Conservation (phyloP, 2,329 filamentous ascomycete species). For the Furcasterigmium sp. region DNA sequence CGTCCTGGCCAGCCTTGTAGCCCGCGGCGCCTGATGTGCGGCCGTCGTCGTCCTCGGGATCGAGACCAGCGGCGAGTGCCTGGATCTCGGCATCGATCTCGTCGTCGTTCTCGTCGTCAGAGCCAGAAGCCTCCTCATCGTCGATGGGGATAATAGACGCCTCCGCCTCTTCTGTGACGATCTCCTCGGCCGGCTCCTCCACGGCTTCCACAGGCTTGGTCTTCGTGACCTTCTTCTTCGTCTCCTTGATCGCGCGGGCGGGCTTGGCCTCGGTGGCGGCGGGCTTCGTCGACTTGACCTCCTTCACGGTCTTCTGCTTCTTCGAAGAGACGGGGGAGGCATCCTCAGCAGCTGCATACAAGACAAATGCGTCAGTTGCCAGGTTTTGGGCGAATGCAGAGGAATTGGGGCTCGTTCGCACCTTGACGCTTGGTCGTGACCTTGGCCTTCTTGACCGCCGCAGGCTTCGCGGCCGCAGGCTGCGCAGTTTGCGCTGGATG, state of each 20-base stretch:
- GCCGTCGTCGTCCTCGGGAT: slow-evolving; percentile 36
- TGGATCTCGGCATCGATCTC: slow-evolving; percentile 35
- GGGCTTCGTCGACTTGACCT: slow-evolving; percentile 14
- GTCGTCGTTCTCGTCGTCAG: slow-evolving; percentile 21
- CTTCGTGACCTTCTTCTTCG: slow-evolving; percentile 35
- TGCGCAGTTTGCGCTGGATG: slow-evolving; percentile 18
- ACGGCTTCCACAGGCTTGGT: slow-evolving; percentile 19
- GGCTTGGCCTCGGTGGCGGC: slow-evolving; percentile 27
- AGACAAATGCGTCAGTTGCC: slow-evolving; percentile 13
- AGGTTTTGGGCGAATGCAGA: slow-evolving; percentile 9
- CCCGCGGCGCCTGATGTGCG: slow-evolving; percentile 24
- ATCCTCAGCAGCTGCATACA: slow-evolving; percentile 33
- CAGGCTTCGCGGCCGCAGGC: slow-evolving; percentile 24
- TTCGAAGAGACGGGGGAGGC: slow-evolving; percentile 37
- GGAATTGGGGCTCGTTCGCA: slow-evolving; percentile 11
- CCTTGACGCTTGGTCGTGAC: slow-evolving; percentile 29
- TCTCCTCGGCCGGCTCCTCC: slow-evolving; percentile 16
- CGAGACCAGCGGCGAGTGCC: slow-evolving; percentile 37
- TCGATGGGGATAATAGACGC: slow-evolving; percentile 18
- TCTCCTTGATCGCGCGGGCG: slow-evolving; percentile 32
- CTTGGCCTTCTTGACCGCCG: slow-evolving; percentile 14
- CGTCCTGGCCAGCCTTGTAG: slow-evolving; percentile 43
- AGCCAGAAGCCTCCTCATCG: slow-evolving; percentile 23
- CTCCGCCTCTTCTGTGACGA: slow-evolving; percentile 15
- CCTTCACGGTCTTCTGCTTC: slow-evolving; percentile 38